Evolutionary conservation across 2,329 filamentous ascomycete genomes (phyloP).

Genomic region (Aspergillus aculeatinus): DNA sequence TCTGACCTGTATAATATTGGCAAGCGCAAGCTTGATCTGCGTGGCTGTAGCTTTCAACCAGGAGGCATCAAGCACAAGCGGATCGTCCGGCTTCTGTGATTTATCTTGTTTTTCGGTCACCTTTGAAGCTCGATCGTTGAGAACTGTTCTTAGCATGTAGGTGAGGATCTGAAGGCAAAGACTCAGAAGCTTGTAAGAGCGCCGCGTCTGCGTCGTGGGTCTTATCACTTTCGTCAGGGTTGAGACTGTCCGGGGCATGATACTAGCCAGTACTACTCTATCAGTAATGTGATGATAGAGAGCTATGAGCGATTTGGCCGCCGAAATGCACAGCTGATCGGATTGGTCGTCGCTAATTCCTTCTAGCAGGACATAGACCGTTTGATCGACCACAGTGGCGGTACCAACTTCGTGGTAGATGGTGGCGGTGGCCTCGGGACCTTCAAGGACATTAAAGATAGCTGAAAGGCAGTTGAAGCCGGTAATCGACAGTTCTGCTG

Average conservation of each 20-base stretch:
- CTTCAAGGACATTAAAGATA: constrained; percentile 61
- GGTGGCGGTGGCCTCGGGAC: constrained; percentile 43
- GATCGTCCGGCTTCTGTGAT: constrained; percentile 36
- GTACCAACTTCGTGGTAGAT: constrained; percentile 56
- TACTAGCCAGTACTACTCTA: constrained; percentile 73
- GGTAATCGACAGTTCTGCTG: constrained; percentile 73
- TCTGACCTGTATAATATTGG: constrained; percentile 72
- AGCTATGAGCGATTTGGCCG: constrained; percentile 62
- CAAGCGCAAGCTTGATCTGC: constrained; percentile 80
- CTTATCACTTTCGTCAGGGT: constrained; percentile 73
- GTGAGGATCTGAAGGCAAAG: constrained; percentile 60
- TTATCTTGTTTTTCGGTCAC: constrained; percentile 20
- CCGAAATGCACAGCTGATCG: constrained; percentile 68
- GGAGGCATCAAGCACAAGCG: constrained; percentile 44
- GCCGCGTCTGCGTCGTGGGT: constrained; percentile 61
- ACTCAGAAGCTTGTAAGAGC: constrained; percentile 64
- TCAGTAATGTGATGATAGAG: constrained; percentile 67
- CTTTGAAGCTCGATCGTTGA: constrained; percentile 46
- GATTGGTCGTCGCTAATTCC: constrained; percentile 65
- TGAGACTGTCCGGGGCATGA: constrained; percentile 85
- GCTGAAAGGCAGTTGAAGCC: constrained; percentile 68
- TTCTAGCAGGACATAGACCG: constrained; percentile 76
- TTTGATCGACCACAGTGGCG: constrained; percentile 77
- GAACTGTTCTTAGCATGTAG: constrained; percentile 43
- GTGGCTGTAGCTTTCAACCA: constrained; percentile 80